These are phyloP conservation scores for Biscogniauxia marginata DNA, from an alignment of 2,329 filamentous ascomycete genomes.

Conservation along the genomic window DNA sequence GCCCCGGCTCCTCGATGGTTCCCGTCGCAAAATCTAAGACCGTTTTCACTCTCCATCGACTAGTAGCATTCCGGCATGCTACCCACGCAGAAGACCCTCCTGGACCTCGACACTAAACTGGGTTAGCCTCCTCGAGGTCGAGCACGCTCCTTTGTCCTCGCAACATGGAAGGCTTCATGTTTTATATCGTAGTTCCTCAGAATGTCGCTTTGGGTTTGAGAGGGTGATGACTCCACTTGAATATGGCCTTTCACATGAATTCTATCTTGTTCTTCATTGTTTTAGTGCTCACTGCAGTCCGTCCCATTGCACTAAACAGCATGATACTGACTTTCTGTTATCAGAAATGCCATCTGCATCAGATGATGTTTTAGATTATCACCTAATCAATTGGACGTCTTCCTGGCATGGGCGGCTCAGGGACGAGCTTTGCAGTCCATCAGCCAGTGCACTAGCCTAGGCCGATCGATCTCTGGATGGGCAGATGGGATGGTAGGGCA, in stretches of 20 bases:
- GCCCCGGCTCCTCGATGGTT: constrained; percentile 1
- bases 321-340: background rate
- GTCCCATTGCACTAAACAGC: no score
- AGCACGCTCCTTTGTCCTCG: no score
- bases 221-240: no score
- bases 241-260: no score
- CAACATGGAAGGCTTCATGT: no score
- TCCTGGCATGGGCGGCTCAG: background rate
- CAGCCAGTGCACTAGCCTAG: background rate
- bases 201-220: no score
- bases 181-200: no score
- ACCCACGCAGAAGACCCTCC: background rate
- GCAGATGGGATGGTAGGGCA: background rate
- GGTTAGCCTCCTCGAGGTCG: no score
- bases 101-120: no score
- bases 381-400: background rate
- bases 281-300: no score
- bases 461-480: background rate
- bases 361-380: background rate
- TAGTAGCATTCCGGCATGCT: background rate
- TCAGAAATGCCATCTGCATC: background rate
- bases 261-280: no score
- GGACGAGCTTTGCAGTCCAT: background rate
- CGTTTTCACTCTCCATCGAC: background rate
- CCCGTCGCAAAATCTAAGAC: background rate